Conservation (phyloP, 176 grass and related monocot species). For the Miscanthus lutarioriparius region DNA sequence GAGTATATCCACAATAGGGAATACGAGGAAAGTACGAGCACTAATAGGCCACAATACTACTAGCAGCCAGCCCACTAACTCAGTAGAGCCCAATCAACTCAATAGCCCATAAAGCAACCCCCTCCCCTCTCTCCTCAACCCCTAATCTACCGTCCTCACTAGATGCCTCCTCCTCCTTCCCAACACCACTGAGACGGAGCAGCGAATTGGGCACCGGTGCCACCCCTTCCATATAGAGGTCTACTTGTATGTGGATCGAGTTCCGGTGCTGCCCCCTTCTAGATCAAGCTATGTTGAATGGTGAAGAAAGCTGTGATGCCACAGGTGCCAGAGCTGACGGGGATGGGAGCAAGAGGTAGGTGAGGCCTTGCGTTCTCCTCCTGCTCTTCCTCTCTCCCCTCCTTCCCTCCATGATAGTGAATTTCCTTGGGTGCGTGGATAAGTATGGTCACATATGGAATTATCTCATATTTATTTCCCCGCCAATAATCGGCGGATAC, state of each 20-base stretch:
- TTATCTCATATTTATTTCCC: neutral
- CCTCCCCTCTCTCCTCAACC: neutral
- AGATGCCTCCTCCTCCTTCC: neutral
- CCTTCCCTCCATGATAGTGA: neutral
- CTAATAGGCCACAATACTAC: neutral
- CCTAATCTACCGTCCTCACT: neutral
- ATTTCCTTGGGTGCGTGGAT: neutral
- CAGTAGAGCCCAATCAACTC: neutral
- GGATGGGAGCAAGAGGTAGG: neutral
- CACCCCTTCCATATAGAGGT: neutral
- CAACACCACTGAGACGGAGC: neutral
- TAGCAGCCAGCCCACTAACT: neutral
- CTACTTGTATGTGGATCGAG: neutral
- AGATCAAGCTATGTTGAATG: neutral
- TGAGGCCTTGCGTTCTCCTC: neutral
- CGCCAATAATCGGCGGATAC: neutral
- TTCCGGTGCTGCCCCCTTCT: neutral
- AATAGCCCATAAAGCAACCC: neutral
- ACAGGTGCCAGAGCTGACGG: neutral
- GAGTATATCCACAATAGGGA: neutral
- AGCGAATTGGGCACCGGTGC: neutral
- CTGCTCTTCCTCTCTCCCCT: neutral
- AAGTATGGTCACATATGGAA: neutral
- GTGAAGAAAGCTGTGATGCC: neutral
- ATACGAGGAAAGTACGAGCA: neutral